phyloP scores from a whole-genome alignment of 148 eudicot genomes.

The Camellia lanceoleosa region DNA sequence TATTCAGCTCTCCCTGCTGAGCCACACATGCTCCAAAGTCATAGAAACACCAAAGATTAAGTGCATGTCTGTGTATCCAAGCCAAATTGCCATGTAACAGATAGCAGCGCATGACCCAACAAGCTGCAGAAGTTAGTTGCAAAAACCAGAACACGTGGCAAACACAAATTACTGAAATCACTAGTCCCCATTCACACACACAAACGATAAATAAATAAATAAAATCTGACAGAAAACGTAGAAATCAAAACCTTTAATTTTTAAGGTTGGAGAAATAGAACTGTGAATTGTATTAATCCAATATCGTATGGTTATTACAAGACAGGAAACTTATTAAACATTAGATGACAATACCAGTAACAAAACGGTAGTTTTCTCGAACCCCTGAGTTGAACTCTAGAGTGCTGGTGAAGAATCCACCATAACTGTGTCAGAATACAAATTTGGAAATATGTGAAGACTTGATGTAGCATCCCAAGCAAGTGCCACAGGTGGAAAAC shows the following conservation, averaged over 20 bases:
- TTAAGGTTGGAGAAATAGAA: neutral
- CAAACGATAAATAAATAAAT: no score
- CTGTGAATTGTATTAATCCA: neutral
- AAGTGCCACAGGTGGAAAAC: no score
- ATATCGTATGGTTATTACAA: neutral
- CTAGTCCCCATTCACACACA: no score
- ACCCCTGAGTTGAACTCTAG: conserved; percentile 21
- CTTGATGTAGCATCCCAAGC: no score
- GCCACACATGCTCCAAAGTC: neutral
- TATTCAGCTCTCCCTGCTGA: neutral
- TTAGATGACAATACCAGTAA: conserved; percentile 54
- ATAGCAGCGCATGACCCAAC: neutral
- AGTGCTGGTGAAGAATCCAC: no score
- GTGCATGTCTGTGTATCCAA: neutral
- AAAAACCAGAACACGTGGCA: neutral
- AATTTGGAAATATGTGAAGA: no score
- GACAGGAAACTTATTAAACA: neutral
- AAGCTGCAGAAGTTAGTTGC: neutral
- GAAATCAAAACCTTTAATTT: conserved; percentile 9
- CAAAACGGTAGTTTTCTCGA: conserved; percentile 68
- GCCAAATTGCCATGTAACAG: neutral
- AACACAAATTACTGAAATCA: neutral
- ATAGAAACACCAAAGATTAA: neutral
- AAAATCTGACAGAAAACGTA: conserved; percentile 40
- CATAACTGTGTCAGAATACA: no score